Conservation (phyloP, 164 flowering plant species). For the Sextonia rubra region DNA sequence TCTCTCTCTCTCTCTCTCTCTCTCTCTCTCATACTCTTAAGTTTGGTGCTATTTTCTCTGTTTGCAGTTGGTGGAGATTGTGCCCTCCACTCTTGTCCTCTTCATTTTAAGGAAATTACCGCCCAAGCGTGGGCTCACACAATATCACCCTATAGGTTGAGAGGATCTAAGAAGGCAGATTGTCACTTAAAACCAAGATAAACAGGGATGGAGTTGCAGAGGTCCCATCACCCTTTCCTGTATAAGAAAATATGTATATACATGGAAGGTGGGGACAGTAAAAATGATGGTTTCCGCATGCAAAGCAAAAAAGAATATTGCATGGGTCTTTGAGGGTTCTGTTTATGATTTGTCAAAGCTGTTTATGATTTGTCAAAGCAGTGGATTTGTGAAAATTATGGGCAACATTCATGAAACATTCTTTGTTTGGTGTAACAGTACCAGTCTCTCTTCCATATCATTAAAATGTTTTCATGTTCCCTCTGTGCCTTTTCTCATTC, state of each 20-base stretch:
- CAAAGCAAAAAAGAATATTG: neutral
- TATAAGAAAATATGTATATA: no score
- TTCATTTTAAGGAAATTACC: constrained; percentile 92
- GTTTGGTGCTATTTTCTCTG: neutral
- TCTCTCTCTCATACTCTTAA: no score
- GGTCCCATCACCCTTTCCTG: neutral
- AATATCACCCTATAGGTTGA: constrained; percentile 83
- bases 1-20: neutral
- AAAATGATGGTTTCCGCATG: neutral
- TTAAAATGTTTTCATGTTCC: no score
- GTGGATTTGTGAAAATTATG: neutral
- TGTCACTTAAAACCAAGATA: no score
- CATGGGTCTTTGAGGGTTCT: neutral
- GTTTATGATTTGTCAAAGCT: neutral
- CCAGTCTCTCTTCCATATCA: neutral
- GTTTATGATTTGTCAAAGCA: neutral
- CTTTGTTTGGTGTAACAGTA: neutral
- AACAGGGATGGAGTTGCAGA: neutral
- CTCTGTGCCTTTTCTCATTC: neutral
- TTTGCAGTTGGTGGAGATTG: constrained; percentile 77
- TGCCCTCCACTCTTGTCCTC: constrained; percentile 80
- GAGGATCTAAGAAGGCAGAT: constrained; percentile 2
- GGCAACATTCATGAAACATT: neutral
- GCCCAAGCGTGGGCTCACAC: constrained; percentile 82
- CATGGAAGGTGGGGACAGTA: neutral